These are phyloP conservation scores for Polyporus tsugae DNA, from an alignment of 1,284 basidiomycete genomes.

Conservation along the genomic window DNA sequence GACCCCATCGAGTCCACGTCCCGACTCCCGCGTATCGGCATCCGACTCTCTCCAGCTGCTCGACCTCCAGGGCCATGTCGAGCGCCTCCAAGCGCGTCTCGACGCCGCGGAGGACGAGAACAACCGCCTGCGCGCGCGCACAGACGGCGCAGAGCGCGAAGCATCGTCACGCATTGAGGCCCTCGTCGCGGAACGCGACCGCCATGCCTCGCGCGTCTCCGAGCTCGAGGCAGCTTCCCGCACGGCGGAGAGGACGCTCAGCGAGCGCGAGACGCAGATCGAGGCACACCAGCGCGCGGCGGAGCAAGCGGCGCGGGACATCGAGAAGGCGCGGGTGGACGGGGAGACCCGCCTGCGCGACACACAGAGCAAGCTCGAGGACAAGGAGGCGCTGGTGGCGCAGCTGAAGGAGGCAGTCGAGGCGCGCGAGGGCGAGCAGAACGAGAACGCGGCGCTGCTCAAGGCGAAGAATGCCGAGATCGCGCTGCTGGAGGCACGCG, in stretches of 20 bases:
- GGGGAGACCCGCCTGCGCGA: slow-evolving; percentile 56
- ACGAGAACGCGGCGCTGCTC: slow-evolving; percentile 58
- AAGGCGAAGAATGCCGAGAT: slow-evolving; percentile 66
- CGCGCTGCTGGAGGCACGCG: slow-evolving; percentile 55
- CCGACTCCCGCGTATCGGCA: slow-evolving; percentile 40
- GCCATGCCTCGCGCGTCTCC: slow-evolving; percentile 48
- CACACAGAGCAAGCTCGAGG: slow-evolving; percentile 57
- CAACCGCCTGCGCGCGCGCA: slow-evolving; percentile 36
- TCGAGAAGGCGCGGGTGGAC: slow-evolving; percentile 55
- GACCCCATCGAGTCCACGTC: slow-evolving; percentile 39
- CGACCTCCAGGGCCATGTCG: slow-evolving; percentile 47
- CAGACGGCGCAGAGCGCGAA: slow-evolving; percentile 39
- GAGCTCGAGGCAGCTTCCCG: slow-evolving; percentile 61
- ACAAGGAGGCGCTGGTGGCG: slow-evolving; percentile 52
- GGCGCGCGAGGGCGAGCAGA: slow-evolving; percentile 60
- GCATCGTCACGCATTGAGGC: slow-evolving; percentile 36
- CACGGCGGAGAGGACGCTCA: slow-evolving; percentile 52
- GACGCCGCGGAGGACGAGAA: slow-evolving; percentile 66
- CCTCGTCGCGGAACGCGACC: slow-evolving; percentile 58
- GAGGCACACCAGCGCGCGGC: slow-evolving; percentile 59
- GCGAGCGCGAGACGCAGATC: slow-evolving; percentile 60
- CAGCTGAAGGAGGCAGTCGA: slow-evolving; percentile 61
- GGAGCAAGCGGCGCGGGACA: slow-evolving; percentile 50
- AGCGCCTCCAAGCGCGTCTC: slow-evolving; percentile 58
- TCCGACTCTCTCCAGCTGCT: slow-evolving; percentile 33